Evolutionary conservation across 2,329 filamentous ascomycete genomes (phyloP).

Genomic region (Colletotrichum higginsianum): DNA sequence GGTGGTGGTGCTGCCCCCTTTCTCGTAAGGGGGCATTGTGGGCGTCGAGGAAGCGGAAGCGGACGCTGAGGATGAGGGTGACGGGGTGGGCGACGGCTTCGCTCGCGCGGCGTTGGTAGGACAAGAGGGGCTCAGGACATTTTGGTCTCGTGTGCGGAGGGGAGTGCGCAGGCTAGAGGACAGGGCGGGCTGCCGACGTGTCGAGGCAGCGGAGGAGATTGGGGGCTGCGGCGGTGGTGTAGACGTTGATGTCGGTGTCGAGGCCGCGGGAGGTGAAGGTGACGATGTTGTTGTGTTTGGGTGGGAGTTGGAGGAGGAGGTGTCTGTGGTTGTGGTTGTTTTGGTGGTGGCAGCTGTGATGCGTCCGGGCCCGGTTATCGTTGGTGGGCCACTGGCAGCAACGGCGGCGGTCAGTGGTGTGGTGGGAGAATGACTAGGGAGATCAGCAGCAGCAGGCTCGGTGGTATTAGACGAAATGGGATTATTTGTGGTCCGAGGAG

Average conservation of each 20-base stretch:
- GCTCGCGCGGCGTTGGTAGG: conserved; percentile 36
- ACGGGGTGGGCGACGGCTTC: conserved; percentile 39
- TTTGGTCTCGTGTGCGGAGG: conserved; percentile 40
- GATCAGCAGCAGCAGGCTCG: conserved; percentile 16
- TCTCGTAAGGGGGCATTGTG: conserved; percentile 59
- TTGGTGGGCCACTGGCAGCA: conserved; percentile 41
- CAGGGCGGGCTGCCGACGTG: conserved; percentile 38
- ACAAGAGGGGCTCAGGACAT: conserved; percentile 43
- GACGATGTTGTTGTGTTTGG: conserved; percentile 33
- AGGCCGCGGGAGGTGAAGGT: conserved; percentile 4
- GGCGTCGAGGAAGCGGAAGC: conserved; percentile 30
- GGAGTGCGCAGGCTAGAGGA: conserved; percentile 41
- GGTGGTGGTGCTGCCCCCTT: conserved; percentile 64
- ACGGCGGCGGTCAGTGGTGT: conserved; percentile 1
- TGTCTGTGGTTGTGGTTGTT: conserved; percentile 15
- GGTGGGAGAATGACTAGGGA: not conserved
- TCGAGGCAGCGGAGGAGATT: conserved; percentile 27
- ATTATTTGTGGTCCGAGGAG: conserved; percentile 34
- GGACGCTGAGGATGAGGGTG: conserved; percentile 30
- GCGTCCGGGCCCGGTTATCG: conserved; percentile 38
- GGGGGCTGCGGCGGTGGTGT: conserved; percentile 11
- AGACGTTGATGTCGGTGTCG: conserved; percentile 32
- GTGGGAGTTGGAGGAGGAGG: conserved; percentile 1
- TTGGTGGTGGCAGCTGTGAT: conserved; percentile 30
- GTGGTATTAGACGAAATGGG: conserved; percentile 21